Evolutionary conservation across 116 monocot genomes (phyloP).

Genomic region (Phalaenopsis hybrid): DNA sequence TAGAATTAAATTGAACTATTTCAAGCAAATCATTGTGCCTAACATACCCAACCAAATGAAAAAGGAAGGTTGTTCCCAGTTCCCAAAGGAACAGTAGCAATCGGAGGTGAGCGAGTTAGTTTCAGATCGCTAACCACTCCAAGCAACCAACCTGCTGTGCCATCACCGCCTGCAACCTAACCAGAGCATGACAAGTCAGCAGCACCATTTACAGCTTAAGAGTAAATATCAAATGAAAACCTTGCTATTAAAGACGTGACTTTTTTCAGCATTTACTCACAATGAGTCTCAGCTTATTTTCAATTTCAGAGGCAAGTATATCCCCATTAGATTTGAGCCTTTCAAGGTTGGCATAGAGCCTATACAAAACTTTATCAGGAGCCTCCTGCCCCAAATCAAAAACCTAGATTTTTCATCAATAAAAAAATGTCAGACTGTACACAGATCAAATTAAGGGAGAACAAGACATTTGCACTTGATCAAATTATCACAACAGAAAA

Average conservation of each 20-base stretch:
- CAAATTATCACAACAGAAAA: background rate
- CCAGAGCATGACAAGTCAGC: background rate
- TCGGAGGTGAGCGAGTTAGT: conserved; percentile 67
- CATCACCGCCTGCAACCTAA: conserved; percentile 99
- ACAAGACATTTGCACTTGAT: background rate
- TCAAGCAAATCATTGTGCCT: conserved; percentile 2
- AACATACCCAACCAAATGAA: conserved; percentile 98
- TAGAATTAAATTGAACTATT: background rate
- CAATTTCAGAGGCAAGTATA: conserved; percentile 49
- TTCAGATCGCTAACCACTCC: conserved; percentile 96
- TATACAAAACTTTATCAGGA: conserved; percentile 86
- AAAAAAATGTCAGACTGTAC: background rate
- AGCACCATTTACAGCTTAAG: background rate
- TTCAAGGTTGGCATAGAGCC: conserved; percentile 72
- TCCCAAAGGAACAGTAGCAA: conserved; percentile 95
- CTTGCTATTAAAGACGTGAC: background rate
- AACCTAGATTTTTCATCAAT: conserved; percentile 35
- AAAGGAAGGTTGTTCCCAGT: conserved; percentile 99
- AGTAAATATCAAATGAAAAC: background rate
- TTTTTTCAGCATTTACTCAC: conserved; percentile 44
- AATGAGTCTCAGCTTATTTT: conserved; percentile 61
- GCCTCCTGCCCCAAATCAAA: conserved; percentile 77
- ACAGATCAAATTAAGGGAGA: background rate
- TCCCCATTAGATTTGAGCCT: conserved; percentile 54
- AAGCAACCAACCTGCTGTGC: conserved; percentile 96